Base-by-base conservation (phyloP, 257 asterid genomes). In the Verbascum thapsus region DNA sequence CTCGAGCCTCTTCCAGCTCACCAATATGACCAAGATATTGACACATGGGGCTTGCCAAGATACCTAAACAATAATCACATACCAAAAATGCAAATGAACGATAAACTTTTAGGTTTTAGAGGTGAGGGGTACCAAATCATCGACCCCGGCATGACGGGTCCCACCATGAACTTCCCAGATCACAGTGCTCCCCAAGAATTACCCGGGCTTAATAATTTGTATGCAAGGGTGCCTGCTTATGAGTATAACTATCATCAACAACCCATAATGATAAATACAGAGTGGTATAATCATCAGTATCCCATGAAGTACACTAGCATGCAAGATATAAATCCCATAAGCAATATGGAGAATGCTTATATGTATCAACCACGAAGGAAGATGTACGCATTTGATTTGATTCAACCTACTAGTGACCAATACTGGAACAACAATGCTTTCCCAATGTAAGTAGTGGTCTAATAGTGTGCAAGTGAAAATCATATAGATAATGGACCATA, bases 241-340 rank as follows among this genome's bases (percentile, higher is more conserved):
- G 73, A 56, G 50, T 63, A 65, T 48, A 61, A 70, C 30, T 48
- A 57, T 58, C 68, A 57, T 58, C 68, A 70, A 30, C 69, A 67
- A 17, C 63, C 76, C 20, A 19, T 17, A 47, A 42, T 10, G 70
- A 68, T 57, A 57, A 70, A 61, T 65, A 76, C 72, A 63, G 19
- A 75, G 68, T 71, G 64, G 74, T 44, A 66, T 75, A 38, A 19
- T 37, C 34, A 72, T 66, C 80, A 77, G 26, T 35, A 64, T 50
- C 61, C 83, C 56, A 15, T 50, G 67, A 17, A 69, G 64, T 58
- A 64, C 71, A 6, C 55, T 34, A 48, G 10, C 67, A 64, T 67
- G 67, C 72, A 35, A 10, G 61, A 68, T 19, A 53, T 67, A 67
- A 63, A 64, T 65, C 58, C 43, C 60, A 32, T 35, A 7, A 17